Base-by-base conservation (phyloP, 2,329 filamentous ascomycete species). In the Aspergillus cejpii region DNA sequence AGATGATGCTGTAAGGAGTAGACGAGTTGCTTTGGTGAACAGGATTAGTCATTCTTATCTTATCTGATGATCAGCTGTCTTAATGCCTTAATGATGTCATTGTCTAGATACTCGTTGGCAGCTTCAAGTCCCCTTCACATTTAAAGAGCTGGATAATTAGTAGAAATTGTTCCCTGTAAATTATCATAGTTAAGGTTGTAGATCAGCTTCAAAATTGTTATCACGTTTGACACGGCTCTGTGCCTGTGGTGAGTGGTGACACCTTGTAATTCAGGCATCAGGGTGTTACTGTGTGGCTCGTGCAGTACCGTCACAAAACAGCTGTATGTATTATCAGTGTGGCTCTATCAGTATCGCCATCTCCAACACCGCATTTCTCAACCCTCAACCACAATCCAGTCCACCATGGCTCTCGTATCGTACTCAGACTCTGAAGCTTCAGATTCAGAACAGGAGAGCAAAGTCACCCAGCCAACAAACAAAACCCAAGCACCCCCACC, bases 381-480 rank as follows among this genome's bases (percentile, higher is more conserved):
- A 29, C 31, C 8, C 5, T 23, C 26, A 45, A 6, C 31, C 31
- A 19, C 1, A 28, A 3, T 6, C 31, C 31, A 20, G 3, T 6
- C 8, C 17, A 54, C n/a, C 29, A 92, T 92, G 86, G 83, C 78
- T 11, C 74, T 94, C 23, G 87, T 92, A 54, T 82, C 84, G 50
- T 94, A 94, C 59, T 90, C 87, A 3, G 87, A 90, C 63, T 92
- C 83, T 0, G 83, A 85, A 56, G 71, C 66, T 37, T 88, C 83
- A 10, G 84, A 85, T 43, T 74, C 74, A 12, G 83, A 86, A 43
- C 59, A 36, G 41, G 65, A 51, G 53, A 64, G 42, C 48, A 67
- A 28, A 65, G 66, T 45, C 47, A 57, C 62, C n/a, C 28, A 39
- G 17, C 41, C 19, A 28, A 17, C 43, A n/a, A 39, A 45, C 10